phyloP scores from a whole-genome alignment of 345 rosid genomes.

The Populus tremula region DNA sequence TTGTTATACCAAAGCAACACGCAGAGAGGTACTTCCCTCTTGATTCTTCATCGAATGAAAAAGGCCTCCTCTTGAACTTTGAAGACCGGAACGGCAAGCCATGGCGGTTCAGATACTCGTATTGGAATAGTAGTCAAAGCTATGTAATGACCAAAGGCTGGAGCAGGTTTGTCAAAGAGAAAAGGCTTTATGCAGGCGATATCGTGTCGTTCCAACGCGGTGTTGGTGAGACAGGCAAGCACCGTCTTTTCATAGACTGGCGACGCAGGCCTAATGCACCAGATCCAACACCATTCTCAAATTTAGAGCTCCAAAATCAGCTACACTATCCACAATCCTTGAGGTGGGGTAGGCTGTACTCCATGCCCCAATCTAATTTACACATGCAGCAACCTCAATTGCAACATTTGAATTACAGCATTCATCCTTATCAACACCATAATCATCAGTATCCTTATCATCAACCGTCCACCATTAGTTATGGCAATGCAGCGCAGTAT shows the following conservation, averaged over 20 bases:
- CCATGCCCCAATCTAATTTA: constrained; percentile 39
- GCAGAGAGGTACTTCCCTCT: constrained; percentile 76
- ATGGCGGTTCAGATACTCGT: constrained; percentile 96
- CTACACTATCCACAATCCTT: constrained; percentile 40
- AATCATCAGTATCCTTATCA: constrained; percentile 24
- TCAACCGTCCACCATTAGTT: constrained; percentile 26
- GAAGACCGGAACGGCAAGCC: constrained; percentile 82
- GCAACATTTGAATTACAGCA: constrained; percentile 36
- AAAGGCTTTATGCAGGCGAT: constrained; percentile 91
- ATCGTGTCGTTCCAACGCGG: constrained; percentile 84
- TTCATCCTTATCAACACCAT: constrained; percentile 31
- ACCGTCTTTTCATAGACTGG: constrained; percentile 81
- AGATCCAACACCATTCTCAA: constrained; percentile 40
- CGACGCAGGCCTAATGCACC: constrained; percentile 65
- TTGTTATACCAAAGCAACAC: constrained; percentile 83
- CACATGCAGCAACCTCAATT: constrained; percentile 26
- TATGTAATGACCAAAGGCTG: constrained; percentile 99
- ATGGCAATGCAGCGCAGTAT: constrained; percentile 37
- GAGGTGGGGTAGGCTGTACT: constrained; percentile 60
- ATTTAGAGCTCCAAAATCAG: constrained; percentile 42
- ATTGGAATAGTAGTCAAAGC: constrained; percentile 99
- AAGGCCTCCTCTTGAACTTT: constrained; percentile 83
- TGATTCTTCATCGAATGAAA: constrained; percentile 54
- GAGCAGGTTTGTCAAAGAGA: constrained; percentile 99
- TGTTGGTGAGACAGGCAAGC: constrained; percentile 57